Conservation (phyloP, 306 rosid species). For the Trichosanthes cucumerina region DNA sequence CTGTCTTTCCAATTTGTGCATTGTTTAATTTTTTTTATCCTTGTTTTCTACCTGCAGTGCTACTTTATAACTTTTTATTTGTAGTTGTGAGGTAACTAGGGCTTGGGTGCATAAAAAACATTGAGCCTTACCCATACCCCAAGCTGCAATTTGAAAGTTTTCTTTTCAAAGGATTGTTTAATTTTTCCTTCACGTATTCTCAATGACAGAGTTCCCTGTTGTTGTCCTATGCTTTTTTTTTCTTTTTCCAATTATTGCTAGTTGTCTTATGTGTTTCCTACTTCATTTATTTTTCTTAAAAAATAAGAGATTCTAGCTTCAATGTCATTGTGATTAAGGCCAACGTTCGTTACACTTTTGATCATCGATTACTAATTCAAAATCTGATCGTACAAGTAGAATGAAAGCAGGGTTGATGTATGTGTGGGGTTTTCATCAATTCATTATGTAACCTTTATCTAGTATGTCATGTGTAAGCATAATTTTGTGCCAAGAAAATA, state of each 20-base stretch:
- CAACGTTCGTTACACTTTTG: slow-evolving; percentile 70
- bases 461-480: not conserved
- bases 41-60: not conserved
- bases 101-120: not conserved
- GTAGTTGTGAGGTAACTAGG: not conserved
- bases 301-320: slow-evolving; percentile 64
- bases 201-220: not conserved
- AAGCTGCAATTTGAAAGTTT: not conserved
- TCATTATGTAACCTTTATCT: not conserved
- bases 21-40: not conserved
- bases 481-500: not conserved
- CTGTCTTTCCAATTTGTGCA: not conserved
- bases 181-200: not conserved
- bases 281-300: slow-evolving; percentile 17
- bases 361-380: slow-evolving; percentile 67
- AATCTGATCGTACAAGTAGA: slow-evolving; percentile 77
- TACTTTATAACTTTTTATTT: not conserved
- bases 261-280: not conserved
- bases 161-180: not conserved
- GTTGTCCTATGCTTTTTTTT: not conserved
- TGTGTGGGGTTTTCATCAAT: not conserved
- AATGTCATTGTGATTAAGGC: slow-evolving; percentile 73
- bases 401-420: not conserved
- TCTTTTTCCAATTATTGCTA: not conserved
- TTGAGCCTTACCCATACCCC: not conserved